Conservation (phyloP, 768 basidiomycete genomes). For the Phaeotremella skinneri region DNA sequence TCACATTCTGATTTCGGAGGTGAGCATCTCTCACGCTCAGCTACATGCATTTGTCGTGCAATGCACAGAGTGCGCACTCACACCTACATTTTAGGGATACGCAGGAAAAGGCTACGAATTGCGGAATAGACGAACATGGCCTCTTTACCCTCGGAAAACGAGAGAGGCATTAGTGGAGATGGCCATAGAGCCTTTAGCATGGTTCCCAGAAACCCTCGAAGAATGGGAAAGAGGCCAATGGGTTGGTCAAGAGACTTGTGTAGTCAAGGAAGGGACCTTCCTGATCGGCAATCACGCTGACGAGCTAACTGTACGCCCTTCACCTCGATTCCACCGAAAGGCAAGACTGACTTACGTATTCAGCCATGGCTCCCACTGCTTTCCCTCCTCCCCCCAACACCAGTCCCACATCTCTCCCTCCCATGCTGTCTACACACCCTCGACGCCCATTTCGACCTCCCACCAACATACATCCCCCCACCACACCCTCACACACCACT, state of each 20-base stretch:
- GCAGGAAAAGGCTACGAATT: conserved; percentile 79
- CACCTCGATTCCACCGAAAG: background rate
- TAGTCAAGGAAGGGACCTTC: conserved; percentile 60
- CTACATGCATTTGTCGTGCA: conserved; percentile 5
- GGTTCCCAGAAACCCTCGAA: conserved; percentile 46
- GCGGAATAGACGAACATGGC: conserved; percentile 80
- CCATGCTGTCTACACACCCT: conserved; percentile 69
- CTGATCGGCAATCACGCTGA: conserved; percentile 95
- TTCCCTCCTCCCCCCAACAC: conserved; percentile 54
- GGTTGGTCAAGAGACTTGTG: conserved; percentile 34
- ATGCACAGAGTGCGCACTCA: background rate
- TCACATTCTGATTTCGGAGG: conserved; percentile 75
- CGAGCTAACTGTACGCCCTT: conserved; percentile 66
- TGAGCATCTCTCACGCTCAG: conserved; percentile 16
- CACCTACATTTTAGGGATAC: conserved; percentile 61
- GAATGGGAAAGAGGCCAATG: conserved; percentile 41
- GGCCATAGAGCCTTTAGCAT: conserved; percentile 64
- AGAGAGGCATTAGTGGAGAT: conserved; percentile 63
- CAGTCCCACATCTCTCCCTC: conserved; percentile 57
- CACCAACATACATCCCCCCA: conserved; percentile 27
- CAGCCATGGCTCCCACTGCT: conserved; percentile 84
- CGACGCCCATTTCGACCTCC: conserved; percentile 69
- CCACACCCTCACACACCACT: conserved; percentile 37
- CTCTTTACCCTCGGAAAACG: conserved; percentile 66
- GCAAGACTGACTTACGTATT: background rate